Evolutionary conservation across 768 basidiomycete species (phyloP), one percentile per base, ranked within the genome.

Genomic region (Trametes cubensis): DNA sequence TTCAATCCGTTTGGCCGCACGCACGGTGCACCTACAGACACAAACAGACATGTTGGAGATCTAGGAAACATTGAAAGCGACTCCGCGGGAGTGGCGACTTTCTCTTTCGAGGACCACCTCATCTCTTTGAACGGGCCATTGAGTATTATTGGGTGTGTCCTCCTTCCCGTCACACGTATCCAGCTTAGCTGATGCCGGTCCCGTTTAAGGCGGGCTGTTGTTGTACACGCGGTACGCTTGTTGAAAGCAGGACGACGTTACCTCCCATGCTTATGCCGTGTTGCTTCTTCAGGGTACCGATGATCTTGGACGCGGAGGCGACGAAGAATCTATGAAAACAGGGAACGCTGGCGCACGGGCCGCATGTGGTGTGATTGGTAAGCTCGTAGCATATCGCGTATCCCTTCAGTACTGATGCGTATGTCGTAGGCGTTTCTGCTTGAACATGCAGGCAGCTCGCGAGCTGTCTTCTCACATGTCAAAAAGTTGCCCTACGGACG

Each of bases 361-460:
- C n/a, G 91, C 92, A 14, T 94, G 92, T 69, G 92, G 91, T 67
- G 84, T 93, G 53, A 89, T 93, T 66, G 90, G 89, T 84, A 72
- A 5, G 60, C 47, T 39, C 6, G 10, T 10, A 47, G 11, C 11
- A 5, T 4, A 34, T 2, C 34, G 11, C 34, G 10, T 10, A 11
- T 11, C 11, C 11, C 34, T 34, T 34, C 34, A 11, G 6, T 47
- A 21, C 23, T 47, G 46, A 44, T 18, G 17, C 26, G 26, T 18
- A 15, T 49, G 11, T 49, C 26, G 48, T 49, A 49, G 46, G 55
- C 6, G 18, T 55, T n/a, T 5, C 42, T 14, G 26, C 42, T 45
- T 55, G 44, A 50, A 6, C 20, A 20, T 44, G 20, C 10, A 34
- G 10, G 34, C 6, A 34, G 34, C 34, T 34, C 34, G 11, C 11